Conservation (phyloP, 2,329 filamentous ascomycete genomes). For the Cordyceps fumosorosea region DNA sequence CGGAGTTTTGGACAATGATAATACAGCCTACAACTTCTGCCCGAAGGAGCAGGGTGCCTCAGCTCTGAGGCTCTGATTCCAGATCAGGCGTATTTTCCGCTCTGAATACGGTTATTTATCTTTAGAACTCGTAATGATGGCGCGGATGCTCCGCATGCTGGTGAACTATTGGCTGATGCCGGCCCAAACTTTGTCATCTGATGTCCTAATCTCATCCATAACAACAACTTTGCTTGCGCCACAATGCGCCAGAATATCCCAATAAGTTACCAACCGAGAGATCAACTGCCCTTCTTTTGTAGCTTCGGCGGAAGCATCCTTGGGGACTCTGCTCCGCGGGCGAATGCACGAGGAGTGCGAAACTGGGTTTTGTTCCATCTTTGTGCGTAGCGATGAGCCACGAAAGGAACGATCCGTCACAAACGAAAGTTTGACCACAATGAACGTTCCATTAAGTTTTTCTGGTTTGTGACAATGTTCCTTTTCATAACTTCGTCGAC, state of each 20-base stretch:
- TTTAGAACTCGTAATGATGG: too few relatives aligned
- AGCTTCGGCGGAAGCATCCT: too few relatives aligned
- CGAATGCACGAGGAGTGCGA: too few relatives aligned
- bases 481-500: neutral
- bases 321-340: too few relatives aligned
- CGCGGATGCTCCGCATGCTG: too few relatives aligned
- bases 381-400: neutral
- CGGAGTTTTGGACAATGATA: neutral
- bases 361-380: too few relatives aligned
- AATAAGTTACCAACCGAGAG: neutral
- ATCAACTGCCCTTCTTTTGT: too few relatives aligned
- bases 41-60: neutral
- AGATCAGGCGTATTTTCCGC: neutral
- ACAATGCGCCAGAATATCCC: neutral
- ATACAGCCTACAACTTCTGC: neutral
- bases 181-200: neutral
- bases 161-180: neutral
- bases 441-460: neutral
- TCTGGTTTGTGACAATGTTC: neutral
- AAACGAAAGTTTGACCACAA: neutral
- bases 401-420: neutral
- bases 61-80: neutral
- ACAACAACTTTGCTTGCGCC: neutral
- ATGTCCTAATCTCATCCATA: neutral
- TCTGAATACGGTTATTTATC: too few relatives aligned